These are phyloP conservation scores for Wickerhamomyces bisporus DNA, from an alignment of 805 yeast species.

Conservation along the genomic window DNA sequence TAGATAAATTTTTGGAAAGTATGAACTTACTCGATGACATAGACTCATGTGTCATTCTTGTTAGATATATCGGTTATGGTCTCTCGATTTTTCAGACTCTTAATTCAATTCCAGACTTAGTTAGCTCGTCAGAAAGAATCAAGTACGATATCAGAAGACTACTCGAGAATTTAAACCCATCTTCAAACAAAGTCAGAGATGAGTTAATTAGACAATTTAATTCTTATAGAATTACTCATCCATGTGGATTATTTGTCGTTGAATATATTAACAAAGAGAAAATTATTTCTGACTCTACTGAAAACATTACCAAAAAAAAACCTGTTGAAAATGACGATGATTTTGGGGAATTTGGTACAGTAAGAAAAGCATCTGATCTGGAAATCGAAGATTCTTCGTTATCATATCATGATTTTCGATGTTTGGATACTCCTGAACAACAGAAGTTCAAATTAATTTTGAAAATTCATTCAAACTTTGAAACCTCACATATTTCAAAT, in stretches of 20 bases:
- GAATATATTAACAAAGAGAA: slow-evolving; percentile 10
- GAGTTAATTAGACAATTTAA: slow-evolving; percentile 4
- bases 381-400: neutral
- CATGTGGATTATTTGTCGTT: slow-evolving; percentile 14
- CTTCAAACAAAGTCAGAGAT: neutral
- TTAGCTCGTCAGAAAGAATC: slow-evolving; percentile 14
- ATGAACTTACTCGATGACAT: slow-evolving; percentile 5
- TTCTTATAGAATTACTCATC: slow-evolving; percentile 4
- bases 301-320: neutral
- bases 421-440: slow-evolving; percentile 12
- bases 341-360: slow-evolving; percentile 20
- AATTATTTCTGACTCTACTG: neutral
- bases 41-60: neutral
- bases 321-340: slow-evolving; percentile 5
- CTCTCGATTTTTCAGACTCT: slow-evolving; percentile 12
- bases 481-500: neutral
- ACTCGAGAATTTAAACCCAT: slow-evolving; percentile 6
- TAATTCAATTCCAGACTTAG: slow-evolving; percentile 5
- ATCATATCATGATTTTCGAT: slow-evolving; percentile 6
- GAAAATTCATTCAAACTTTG: slow-evolving; percentile 6
- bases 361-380: slow-evolving; percentile 15
- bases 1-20: slow-evolving; percentile 4
- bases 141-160: slow-evolving; percentile 13
- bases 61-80: slow-evolving; percentile 8
- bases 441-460: slow-evolving; percentile 4